Conservation (phyloP, 2,329 filamentous ascomycete species). For the Colletotrichum nymphaeae region DNA sequence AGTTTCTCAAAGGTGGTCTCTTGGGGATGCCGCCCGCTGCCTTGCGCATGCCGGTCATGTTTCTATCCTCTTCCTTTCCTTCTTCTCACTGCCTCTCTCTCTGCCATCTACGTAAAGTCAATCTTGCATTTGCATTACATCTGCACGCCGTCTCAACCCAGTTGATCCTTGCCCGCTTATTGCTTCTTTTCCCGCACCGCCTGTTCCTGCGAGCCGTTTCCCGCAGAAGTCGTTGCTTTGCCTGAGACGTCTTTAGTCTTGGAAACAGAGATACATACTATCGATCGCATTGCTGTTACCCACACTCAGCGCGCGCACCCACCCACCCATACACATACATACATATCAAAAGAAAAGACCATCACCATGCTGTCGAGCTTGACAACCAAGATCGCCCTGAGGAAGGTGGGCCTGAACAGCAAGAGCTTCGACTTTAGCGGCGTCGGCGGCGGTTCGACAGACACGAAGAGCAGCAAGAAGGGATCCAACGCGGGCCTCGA, state of each 20-base stretch:
- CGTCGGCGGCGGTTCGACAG: conserved; percentile 41
- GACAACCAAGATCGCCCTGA: conserved; percentile 68
- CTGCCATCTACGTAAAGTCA: neutral
- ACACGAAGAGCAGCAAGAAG: conserved; percentile 44
- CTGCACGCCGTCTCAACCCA: neutral
- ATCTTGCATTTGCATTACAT: conserved; percentile 19
- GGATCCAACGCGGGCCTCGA: conserved; percentile 43
- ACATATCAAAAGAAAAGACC: conserved; percentile 15
- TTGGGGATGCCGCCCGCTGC: conserved; percentile 3
- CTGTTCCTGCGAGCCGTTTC: neutral
- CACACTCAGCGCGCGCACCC: neutral
- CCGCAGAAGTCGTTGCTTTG: neutral
- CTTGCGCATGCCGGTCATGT: conserved; percentile 23
- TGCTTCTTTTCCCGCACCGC: neutral
- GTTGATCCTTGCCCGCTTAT: conserved; percentile 21
- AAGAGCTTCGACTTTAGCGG: conserved; percentile 58
- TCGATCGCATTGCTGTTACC: neutral
- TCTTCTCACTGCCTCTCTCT: neutral
- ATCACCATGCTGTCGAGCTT: conserved; percentile 65
- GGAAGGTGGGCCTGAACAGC: conserved; percentile 65
- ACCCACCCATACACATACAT: neutral
- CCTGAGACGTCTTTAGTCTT: conserved; percentile 3
- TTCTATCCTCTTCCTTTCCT: neutral
- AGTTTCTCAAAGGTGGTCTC: neutral
- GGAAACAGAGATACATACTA: neutral